Conservation (phyloP, 306 rosid genomes). For the Quercus gilva region DNA sequence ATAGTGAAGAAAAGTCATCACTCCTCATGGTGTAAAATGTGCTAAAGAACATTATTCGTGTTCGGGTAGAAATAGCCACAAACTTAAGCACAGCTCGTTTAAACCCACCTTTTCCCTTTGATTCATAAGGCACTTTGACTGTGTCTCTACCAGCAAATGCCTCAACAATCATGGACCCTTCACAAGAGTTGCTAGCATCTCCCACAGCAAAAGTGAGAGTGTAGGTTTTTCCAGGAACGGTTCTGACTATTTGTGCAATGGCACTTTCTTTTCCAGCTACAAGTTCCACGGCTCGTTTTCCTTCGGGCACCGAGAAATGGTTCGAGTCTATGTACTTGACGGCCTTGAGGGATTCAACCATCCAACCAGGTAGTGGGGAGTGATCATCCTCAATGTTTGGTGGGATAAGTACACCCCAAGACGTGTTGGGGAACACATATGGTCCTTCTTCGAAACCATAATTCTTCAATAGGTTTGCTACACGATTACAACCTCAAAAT, state of each 20-base stretch:
- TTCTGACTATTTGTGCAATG: conserved; percentile 81
- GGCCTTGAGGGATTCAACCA: conserved; percentile 96
- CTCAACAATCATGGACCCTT: conserved; percentile 86
- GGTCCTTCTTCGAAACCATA: conserved; percentile 91
- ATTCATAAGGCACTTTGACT: conserved; percentile 75
- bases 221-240: conserved; percentile 67
- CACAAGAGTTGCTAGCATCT: conserved; percentile 85
- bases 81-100: conserved; percentile 76
- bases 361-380: conserved; percentile 95
- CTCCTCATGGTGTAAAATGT: conserved; percentile 89
- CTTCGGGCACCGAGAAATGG: conserved; percentile 82
- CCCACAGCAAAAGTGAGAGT: conserved; percentile 74
- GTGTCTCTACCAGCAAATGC: conserved; percentile 81
- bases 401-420: conserved; percentile 90
- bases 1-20: conserved; percentile 86
- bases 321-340: conserved; percentile 81
- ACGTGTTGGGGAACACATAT: conserved; percentile 67
- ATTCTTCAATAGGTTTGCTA: conserved; percentile 80
- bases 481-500: neutral
- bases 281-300: conserved; percentile 74
- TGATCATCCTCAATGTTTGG: conserved; percentile 92
- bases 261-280: conserved; percentile 96
- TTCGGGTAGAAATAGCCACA: conserved; percentile 51
- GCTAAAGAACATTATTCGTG: conserved; percentile 75
- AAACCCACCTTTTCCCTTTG: conserved; percentile 88